Percentiles rank a stretch among this genome's conserved stretches.
Conservation (phyloP, 164 flowering plant species). For the Tetracentron sinense region DNA sequence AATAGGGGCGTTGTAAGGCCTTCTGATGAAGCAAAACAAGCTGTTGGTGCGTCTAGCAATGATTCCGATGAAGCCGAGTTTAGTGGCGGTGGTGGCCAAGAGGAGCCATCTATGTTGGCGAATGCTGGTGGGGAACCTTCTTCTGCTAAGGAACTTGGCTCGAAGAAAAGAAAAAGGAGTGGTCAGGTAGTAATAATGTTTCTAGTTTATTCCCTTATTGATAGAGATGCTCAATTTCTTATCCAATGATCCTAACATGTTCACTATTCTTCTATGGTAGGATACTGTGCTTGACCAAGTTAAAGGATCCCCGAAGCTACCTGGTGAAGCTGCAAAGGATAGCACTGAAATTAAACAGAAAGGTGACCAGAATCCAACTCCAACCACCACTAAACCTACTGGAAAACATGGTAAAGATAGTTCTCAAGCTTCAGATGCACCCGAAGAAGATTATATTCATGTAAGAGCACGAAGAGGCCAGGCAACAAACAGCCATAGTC, state of each 20-base stretch:
- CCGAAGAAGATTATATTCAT: conserved; percentile 92
- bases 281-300: conserved; percentile 42
- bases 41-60: conserved; percentile 39
- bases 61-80: conserved; percentile 69
- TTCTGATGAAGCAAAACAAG: conserved; percentile 48
- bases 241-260: not conserved
- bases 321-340: conserved; percentile 41
- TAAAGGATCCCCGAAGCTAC: conserved; percentile 26
- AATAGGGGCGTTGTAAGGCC: conserved; percentile 31
- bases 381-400: conserved; percentile 29
- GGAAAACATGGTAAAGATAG: conserved; percentile 61
- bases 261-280: conserved; percentile 23
- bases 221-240: not conserved
- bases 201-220: not conserved
- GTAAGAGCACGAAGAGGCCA: conserved; percentile 95
- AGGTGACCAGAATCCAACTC: conserved; percentile 42
- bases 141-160: conserved; percentile 34
- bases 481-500: conserved; percentile 98
- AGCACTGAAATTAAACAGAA: conserved; percentile 38
- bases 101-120: no score
- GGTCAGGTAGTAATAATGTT: conserved; percentile 49
- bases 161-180: conserved; percentile 76
- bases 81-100: conserved; percentile 51
- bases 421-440: conserved; percentile 61
- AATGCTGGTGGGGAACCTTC: conserved; percentile 35